Conservation (phyloP, 768 basidiomycete genomes). For the Pleurotus eryngii region DNA sequence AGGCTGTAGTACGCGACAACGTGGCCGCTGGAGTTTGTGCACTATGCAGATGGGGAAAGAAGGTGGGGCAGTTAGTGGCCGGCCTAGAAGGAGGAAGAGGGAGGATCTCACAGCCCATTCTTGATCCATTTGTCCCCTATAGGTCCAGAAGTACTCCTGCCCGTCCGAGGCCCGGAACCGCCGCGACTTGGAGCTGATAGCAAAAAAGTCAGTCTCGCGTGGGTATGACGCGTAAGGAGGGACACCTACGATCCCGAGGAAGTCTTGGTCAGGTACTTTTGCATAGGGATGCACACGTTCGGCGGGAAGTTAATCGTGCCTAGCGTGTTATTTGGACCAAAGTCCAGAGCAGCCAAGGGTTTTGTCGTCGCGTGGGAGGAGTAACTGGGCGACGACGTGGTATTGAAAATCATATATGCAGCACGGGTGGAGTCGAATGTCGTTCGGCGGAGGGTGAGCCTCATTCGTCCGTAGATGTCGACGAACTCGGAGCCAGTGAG, state of each 20-base stretch:
- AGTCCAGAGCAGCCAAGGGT: conserved; percentile 48
- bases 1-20: conserved; percentile 61
- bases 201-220: too few species aligned
- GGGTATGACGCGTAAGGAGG: too few species aligned
- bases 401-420: conserved; percentile 54
- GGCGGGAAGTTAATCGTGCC: conserved; percentile 48
- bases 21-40: conserved; percentile 47
- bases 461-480: conserved; percentile 62
- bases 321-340: conserved; percentile 45
- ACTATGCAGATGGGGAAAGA: conserved; percentile 32
- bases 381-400: conserved; percentile 16
- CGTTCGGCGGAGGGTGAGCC: conserved; percentile 46
- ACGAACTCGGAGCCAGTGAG: conserved; percentile 54
- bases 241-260: too few species aligned
- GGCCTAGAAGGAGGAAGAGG: background rate
- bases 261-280: conserved; percentile 45
- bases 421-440: conserved; percentile 36
- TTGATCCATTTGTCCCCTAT: conserved; percentile 41
- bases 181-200: conserved; percentile 38
- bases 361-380: conserved; percentile 18
- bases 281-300: conserved; percentile 40
- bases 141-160: conserved; percentile 60
- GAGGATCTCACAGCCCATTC: conserved; percentile 60
- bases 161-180: conserved; percentile 60
- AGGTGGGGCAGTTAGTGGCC: conserved; percentile 3